A percentile compares a stretch with the other conserved stretches of the same genome.
Conservation (phyloP, 257 asterid genomes). For the Nicotiana knightiana region DNA sequence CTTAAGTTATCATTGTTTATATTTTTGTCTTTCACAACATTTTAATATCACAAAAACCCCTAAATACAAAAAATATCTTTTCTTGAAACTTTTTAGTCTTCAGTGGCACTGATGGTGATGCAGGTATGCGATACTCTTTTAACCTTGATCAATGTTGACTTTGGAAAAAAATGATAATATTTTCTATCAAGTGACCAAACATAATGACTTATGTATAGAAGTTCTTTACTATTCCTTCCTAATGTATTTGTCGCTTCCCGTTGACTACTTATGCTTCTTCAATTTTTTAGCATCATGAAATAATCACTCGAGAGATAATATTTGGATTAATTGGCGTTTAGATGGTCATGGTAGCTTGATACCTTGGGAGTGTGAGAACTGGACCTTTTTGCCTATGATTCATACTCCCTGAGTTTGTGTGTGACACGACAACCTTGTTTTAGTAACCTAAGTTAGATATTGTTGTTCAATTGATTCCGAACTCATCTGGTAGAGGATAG, state of each 20-base stretch:
- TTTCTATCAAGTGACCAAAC: background rate
- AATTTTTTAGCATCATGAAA: background rate
- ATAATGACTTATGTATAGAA: background rate
- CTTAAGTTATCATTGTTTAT: background rate
- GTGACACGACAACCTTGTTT: background rate
- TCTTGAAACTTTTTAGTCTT: background rate
- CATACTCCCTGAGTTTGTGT: background rate
- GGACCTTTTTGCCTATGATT: background rate
- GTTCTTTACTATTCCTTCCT: background rate
- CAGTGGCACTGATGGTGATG: background rate
- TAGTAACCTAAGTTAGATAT: background rate
- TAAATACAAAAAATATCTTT: background rate
- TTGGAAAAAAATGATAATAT: background rate
- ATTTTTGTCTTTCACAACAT: background rate
- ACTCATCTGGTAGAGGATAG: background rate
- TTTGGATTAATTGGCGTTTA: background rate
- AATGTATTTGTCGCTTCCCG: background rate
- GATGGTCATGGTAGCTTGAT: background rate
- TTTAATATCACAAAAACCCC: background rate
- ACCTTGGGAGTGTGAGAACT: background rate
- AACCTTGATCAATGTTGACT: background rate
- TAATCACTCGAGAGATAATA: background rate
- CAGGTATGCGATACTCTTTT: background rate
- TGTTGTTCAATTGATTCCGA: background rate
- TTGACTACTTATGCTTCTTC: slow-evolving; percentile 3